These are phyloP conservation scores for Guadua angustifolia DNA, from an alignment of 176 grass and related monocot genomes.

Conservation along the genomic window DNA sequence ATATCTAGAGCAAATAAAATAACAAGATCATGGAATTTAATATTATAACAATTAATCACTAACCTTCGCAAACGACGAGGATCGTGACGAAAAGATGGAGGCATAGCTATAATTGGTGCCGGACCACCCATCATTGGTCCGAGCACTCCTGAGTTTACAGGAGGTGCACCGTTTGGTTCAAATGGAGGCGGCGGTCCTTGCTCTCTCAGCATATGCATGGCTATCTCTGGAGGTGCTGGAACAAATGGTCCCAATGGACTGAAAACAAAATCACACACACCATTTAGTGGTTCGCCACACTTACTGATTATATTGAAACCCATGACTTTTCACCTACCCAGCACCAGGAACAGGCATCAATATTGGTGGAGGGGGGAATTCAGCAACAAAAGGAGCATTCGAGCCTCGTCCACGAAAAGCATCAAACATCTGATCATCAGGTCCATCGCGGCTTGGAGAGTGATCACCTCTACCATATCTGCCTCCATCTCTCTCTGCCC, in stretches of 20 bases:
- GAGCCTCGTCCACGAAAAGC: conserved; percentile 63
- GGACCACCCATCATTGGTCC: conserved; percentile 63
- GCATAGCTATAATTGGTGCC: conserved; percentile 75
- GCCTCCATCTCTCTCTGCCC: conserved; percentile 69
- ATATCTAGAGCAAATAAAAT: conserved; percentile 1
- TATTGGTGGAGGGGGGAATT: conserved; percentile 83
- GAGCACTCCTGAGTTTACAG: conserved; percentile 60
- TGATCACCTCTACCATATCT: conserved; percentile 69
- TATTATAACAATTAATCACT: conserved; percentile 4
- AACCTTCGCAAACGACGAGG: conserved; percentile 94
- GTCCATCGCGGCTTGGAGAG: conserved; percentile 63
- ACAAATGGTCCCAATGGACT: conserved; percentile 98
- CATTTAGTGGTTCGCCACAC: conserved; percentile 16
- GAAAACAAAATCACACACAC: conserved; percentile 45
- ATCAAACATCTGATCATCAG: conserved; percentile 86
- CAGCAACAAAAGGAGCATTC: conserved; percentile 78
- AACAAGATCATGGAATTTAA: neutral
- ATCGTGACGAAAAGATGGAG: conserved; percentile 82
- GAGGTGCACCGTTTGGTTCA: conserved; percentile 61
- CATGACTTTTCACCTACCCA: conserved; percentile 62
- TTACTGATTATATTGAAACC: conserved; percentile 24
- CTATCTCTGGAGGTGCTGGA: conserved; percentile 96
- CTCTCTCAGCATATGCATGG: conserved; percentile 96
- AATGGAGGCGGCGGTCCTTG: conserved; percentile 65
- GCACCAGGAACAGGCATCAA: conserved; percentile 97